Conservation (phyloP, 73 alveolate species). For the Symbiodinium pilosum region DNA sequence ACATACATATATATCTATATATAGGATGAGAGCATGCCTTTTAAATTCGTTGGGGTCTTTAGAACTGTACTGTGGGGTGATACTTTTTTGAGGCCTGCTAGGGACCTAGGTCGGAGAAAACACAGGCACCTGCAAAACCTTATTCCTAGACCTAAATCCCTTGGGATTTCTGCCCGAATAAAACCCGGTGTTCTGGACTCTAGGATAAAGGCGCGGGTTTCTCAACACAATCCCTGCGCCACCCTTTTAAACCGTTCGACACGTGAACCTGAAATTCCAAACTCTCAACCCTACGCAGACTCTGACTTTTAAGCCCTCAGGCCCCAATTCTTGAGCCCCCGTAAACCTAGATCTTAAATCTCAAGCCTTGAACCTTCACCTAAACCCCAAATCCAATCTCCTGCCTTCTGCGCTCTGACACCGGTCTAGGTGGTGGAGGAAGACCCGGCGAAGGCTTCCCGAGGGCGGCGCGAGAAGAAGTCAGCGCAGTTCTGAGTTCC, state of each 20-base stretch:
- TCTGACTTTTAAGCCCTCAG: neutral
- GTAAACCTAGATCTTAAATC: neutral
- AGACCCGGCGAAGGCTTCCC: neutral
- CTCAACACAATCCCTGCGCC: neutral
- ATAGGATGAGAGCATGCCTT: neutral
- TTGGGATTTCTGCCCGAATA: too few relatives aligned
- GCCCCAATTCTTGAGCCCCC: neutral
- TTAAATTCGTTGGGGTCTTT: too few relatives aligned
- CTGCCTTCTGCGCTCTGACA: neutral
- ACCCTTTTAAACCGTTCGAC: neutral
- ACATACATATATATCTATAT: neutral
- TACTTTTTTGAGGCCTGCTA: too few relatives aligned
- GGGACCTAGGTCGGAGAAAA: too few relatives aligned
- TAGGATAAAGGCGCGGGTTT: too few relatives aligned
- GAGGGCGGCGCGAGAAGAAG: slow-evolving; percentile 20
- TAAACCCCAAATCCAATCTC: neutral
- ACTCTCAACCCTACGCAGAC: neutral
- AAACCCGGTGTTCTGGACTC: too few relatives aligned
- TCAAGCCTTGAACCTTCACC: neutral
- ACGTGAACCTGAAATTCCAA: neutral
- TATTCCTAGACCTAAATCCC: too few relatives aligned
- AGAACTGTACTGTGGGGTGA: too few relatives aligned
- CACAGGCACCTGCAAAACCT: too few relatives aligned
- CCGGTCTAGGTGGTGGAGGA: neutral
- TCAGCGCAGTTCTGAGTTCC: too few relatives aligned